phyloP scores from a whole-genome alignment of 2,329 filamentous ascomycete genomes.

The Penicillium vulpinum region DNA sequence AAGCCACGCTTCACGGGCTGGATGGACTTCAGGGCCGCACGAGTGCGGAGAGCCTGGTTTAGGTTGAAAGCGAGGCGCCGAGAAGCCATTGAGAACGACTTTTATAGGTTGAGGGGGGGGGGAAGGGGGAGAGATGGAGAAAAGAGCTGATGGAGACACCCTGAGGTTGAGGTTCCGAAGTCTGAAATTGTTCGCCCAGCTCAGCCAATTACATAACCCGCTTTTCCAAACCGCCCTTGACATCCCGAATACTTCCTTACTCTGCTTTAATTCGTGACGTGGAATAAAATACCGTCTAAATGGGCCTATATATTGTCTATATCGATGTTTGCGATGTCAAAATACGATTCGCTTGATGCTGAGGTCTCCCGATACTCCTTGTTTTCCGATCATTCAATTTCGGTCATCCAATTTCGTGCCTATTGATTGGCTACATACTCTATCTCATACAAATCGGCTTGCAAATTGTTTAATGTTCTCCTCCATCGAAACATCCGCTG shows the following conservation, averaged over 20 bases:
- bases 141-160: slow-evolving; percentile 44
- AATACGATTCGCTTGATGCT: background rate
- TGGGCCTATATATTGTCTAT: background rate
- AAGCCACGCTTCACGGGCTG: slow-evolving; percentile 80
- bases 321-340: background rate
- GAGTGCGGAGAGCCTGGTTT: slow-evolving; percentile 83
- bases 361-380: background rate
- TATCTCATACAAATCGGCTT: slow-evolving; percentile 32
- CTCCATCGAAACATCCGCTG: slow-evolving; percentile 42
- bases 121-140: slow-evolving; percentile 51
- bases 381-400: background rate
- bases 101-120: slow-evolving; percentile 35
- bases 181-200: slow-evolving; percentile 46
- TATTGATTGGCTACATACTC: slow-evolving; percentile 18
- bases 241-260: slow-evolving; percentile 39
- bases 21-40: slow-evolving; percentile 77
- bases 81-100: slow-evolving; percentile 73
- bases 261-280: background rate
- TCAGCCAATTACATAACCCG: slow-evolving; percentile 48
- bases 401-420: slow-evolving; percentile 12
- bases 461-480: slow-evolving; percentile 45
- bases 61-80: slow-evolving; percentile 95
- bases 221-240: slow-evolving; percentile 40
- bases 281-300: background rate
- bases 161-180: slow-evolving; percentile 46